Percentiles rank a stretch among this genome's conserved stretches.
Conservation (phyloP, 257 asterid species). For the Rhazya stricta region DNA sequence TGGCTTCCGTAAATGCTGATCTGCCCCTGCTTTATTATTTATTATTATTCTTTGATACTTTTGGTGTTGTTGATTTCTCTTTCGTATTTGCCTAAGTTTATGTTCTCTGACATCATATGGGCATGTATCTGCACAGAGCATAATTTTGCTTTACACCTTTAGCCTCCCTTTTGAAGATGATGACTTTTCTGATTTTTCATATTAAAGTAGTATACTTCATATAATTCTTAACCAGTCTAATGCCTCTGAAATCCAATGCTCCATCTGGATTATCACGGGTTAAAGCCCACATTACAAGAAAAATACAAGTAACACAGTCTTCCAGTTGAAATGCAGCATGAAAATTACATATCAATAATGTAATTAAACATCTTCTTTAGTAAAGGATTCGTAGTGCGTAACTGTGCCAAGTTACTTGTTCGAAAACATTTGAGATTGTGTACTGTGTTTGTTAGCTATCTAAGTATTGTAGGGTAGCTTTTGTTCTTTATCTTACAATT, state of each 20-base stretch:
- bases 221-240: not conserved
- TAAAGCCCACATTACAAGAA: not conserved
- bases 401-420: not conserved
- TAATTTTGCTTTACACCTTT: not conserved
- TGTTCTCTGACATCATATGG: not conserved
- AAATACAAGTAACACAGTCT: not conserved
- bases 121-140: not conserved
- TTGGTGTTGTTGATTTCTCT: not conserved
- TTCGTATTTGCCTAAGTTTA: too few species aligned
- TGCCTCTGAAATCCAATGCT: not conserved
- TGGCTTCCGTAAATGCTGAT: not conserved
- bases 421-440: not conserved
- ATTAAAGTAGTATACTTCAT: not conserved
- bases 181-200: not conserved
- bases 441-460: not conserved
- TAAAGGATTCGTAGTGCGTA: not conserved
- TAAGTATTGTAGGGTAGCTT: not conserved
- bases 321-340: not conserved
- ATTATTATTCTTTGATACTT: not conserved
- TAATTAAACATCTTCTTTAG: not conserved
- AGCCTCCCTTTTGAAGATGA: too few species aligned
- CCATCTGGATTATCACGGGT: not conserved
- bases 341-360: not conserved
- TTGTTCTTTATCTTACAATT: constrained; percentile 15
- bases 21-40: not conserved